Evolutionary conservation across 345 rosid genomes (phyloP), one percentile per base, ranked within the genome.

Genomic region (Physaria fendleri): DNA sequence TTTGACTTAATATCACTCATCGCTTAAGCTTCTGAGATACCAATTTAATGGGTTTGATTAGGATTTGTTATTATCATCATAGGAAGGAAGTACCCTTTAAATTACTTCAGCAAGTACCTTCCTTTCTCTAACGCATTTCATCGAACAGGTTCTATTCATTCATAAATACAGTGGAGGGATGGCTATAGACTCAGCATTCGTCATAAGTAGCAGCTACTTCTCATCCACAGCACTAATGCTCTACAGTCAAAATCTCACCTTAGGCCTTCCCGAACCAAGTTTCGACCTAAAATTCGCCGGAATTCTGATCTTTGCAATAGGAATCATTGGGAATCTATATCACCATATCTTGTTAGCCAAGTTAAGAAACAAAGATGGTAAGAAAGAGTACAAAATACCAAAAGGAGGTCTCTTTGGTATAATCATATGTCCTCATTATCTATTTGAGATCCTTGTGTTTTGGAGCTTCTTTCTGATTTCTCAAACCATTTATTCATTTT

Each of bases 391-490:
- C 71, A 85, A 73, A 71, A 71, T 91, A 46, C 90, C 95, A 0
- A 43, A 35, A 56, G 88, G 87, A 17, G 95, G 96, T 21, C 48
- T 88, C 0, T 91, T 88, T 55, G 73, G 59, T 6, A 30, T 69
- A 7, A 72, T 84, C 24, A 71, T 81, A 21, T 91, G 95, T 71
- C 96, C 96, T 37, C 96, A 85, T 44, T 91, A 91, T 21, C 59
- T 85, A 0, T 88, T 85, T 53, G 96, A 91, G 79, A 76, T 81
- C 28, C 12, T 85, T 29, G 84, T 40, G 2, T 82, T 85, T 23
- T 59, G 76, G 65, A 84, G 90, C 13, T 43, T 91, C 33, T 59
- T 79, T 1, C 44, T 82, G 27, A 71, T 88, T 9, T 75, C 90
- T 37, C 96, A 84, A 58, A 85, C 86, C 29, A 17, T 75, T 6